A percentile compares a stretch with the other conserved stretches of the same genome.
These are phyloP conservation scores for Venturiaceae sp. DNA, from an alignment of 2,329 filamentous ascomycete genomes.

Conservation along the genomic window DNA sequence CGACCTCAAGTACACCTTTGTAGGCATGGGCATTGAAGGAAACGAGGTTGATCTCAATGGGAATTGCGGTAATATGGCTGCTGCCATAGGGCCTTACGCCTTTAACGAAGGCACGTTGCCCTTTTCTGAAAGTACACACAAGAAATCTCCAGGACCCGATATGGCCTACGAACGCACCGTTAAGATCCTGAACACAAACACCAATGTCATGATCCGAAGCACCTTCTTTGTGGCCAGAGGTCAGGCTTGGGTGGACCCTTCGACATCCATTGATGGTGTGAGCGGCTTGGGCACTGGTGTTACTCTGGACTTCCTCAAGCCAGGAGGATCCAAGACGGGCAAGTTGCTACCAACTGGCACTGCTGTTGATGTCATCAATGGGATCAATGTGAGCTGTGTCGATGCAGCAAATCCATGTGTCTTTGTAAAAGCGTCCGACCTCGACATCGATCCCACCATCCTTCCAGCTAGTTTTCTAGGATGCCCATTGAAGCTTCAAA, in stretches of 20 bases:
- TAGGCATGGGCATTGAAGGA: conserved; percentile 56
- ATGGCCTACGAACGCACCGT: conserved; percentile 36
- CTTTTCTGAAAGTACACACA: conserved; percentile 10
- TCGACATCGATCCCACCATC: conserved; percentile 41
- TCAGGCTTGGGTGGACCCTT: conserved; percentile 39
- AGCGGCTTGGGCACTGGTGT: conserved; percentile 48
- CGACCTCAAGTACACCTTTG: conserved; percentile 63
- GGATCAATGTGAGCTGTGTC: conserved; percentile 45
- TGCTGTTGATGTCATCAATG: conserved; percentile 40
- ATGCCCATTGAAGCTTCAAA: conserved; percentile 37
- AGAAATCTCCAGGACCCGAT: conserved; percentile 15
- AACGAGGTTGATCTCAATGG: conserved; percentile 53
- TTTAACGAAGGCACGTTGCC: conserved; percentile 43
- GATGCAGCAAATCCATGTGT: conserved; percentile 57
- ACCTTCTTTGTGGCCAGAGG: conserved; percentile 43
- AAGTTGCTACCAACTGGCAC: conserved; percentile 51
- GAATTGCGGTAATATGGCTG: conserved; percentile 69
- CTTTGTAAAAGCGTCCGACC: conserved; percentile 47
- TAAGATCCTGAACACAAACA: conserved; percentile 63
- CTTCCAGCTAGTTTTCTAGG: conserved; percentile 45
- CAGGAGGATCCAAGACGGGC: conserved; percentile 55
- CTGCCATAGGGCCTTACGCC: conserved; percentile 56
- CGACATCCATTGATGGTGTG: conserved; percentile 56
- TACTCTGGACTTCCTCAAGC: conserved; percentile 51
- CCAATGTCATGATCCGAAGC: conserved; percentile 51